These are phyloP conservation scores for Psilocybe tampanensis DNA, from an alignment of 768 basidiomycete genomes.

Conservation along the genomic window DNA sequence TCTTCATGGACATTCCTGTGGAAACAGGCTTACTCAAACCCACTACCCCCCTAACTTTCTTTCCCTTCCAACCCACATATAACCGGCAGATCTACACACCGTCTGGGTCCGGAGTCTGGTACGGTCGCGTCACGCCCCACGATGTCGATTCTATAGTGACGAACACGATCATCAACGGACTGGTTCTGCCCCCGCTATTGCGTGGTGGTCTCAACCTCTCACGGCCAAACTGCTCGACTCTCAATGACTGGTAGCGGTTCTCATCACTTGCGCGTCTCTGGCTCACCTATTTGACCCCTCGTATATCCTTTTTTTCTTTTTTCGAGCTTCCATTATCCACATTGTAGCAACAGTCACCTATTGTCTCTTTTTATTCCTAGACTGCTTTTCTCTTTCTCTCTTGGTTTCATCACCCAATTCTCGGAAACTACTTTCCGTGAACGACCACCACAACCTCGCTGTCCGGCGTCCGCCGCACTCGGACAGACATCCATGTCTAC, in stretches of 20 bases:
- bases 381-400: background rate
- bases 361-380: background rate
- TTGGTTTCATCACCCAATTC: background rate
- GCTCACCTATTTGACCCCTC: background rate
- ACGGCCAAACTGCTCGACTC: constrained; percentile 63
- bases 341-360: background rate
- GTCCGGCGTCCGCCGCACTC: too few relatives aligned
- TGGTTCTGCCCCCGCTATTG: constrained; percentile 82
- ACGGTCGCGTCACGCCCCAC: constrained; percentile 90
- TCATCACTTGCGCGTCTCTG: background rate
- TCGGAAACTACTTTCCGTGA: too few relatives aligned
- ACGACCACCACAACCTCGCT: too few relatives aligned
- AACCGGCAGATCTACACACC: constrained; percentile 78
- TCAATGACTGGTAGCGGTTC: constrained; percentile 67
- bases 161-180: constrained; percentile 85
- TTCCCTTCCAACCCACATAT: constrained; percentile 3
- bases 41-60: background rate
- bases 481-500: too few relatives aligned
- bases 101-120: constrained; percentile 86
- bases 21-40: too few relatives aligned
- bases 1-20: background rate
- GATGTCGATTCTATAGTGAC: constrained; percentile 85
- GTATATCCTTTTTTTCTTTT: background rate
- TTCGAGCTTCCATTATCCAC: background rate
- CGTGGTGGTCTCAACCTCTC: constrained; percentile 85